phyloP scores from a whole-genome alignment of 352 stramenopile species.

The Phytophthora pluvialis region DNA sequence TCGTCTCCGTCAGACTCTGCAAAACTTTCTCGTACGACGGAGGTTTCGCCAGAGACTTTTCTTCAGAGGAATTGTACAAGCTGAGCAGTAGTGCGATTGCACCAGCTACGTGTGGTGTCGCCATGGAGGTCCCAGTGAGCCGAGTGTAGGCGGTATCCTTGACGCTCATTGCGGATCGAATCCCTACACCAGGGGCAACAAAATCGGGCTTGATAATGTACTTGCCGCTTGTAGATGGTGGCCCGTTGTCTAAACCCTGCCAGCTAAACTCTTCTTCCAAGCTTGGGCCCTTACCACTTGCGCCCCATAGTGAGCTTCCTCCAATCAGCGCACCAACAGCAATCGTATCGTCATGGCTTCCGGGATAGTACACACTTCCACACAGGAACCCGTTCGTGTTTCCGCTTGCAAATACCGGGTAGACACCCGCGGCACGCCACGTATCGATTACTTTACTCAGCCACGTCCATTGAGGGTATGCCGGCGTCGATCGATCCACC shows the following conservation, averaged over 20 bases:
- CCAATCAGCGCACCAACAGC: constrained; percentile 71
- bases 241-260: neutral
- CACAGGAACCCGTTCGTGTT: constrained; percentile 82
- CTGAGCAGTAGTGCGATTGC: constrained; percentile 66
- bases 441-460: constrained; percentile 60
- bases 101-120: constrained; percentile 71
- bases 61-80: constrained; percentile 23
- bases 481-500: constrained; percentile 51
- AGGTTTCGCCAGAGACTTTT: constrained; percentile 13
- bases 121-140: constrained; percentile 81
- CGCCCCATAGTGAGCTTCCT: constrained; percentile 64
- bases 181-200: constrained; percentile 69
- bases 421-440: constrained; percentile 57
- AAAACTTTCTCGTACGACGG: constrained; percentile 43
- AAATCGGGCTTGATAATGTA: constrained; percentile 76
- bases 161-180: constrained; percentile 69
- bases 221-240: constrained; percentile 5
- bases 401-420: constrained; percentile 67
- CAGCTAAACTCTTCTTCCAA: constrained; percentile 30
- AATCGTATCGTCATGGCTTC: constrained; percentile 55
- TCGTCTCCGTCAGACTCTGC: constrained; percentile 42
- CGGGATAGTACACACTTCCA: constrained; percentile 73
- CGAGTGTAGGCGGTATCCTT: constrained; percentile 63
- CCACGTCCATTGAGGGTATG: constrained; percentile 62
- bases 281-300: constrained; percentile 71